Evolutionary conservation across 2,329 filamentous ascomycete species (phyloP).

Genomic region (Arthrinium phaeospermum): DNA sequence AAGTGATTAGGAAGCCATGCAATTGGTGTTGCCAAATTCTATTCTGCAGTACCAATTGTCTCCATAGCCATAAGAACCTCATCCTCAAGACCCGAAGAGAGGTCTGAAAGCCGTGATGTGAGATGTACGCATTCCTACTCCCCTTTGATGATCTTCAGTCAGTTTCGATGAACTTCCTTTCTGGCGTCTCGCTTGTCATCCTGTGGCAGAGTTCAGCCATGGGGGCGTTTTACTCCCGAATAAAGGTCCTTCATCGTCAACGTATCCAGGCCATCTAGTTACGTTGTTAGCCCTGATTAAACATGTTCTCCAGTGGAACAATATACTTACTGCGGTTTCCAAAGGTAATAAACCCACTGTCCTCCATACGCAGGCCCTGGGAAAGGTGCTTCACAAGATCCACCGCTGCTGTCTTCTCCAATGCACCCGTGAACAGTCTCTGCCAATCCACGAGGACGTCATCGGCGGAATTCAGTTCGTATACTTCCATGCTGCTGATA

Average conservation of each 20-base stretch:
- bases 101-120: neutral
- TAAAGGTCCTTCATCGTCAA: too few relatives aligned
- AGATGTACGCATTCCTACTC: neutral
- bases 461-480: neutral
- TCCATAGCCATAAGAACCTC: neutral
- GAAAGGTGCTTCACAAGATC: neutral
- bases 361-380: neutral
- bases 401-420: neutral
- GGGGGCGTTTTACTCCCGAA: too few relatives aligned
- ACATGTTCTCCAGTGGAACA: too few relatives aligned
- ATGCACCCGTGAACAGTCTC: neutral
- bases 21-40: neutral
- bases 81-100: too few relatives aligned
- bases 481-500: neutral
- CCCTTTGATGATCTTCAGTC: neutral
- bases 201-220: too few relatives aligned
- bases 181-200: neutral
- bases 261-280: too few relatives aligned
- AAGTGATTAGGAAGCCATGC: neutral
- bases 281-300: too few relatives aligned
- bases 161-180: neutral
- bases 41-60: neutral
- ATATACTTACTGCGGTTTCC: too few relatives aligned
- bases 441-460: neutral
- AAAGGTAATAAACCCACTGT: too few relatives aligned